Percentiles rank a stretch among this genome's conserved stretches.
These are phyloP conservation scores for Agastache rugosa DNA, from an alignment of 257 asterid species.

Conservation along the genomic window DNA sequence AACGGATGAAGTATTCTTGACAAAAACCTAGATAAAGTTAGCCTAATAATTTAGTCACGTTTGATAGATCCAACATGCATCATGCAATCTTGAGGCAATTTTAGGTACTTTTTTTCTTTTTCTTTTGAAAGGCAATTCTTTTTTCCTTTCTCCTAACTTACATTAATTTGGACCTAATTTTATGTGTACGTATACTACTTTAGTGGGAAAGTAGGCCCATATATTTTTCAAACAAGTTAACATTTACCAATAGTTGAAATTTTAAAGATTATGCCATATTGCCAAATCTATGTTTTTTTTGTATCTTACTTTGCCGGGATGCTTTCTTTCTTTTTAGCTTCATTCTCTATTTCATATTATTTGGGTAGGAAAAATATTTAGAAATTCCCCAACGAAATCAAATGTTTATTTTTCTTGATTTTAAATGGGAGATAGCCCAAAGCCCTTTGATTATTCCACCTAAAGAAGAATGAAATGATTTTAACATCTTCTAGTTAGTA, in stretches of 20 bases:
- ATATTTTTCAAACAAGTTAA: constrained; percentile 34
- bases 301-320: neutral
- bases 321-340: neutral
- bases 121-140: constrained; percentile 16
- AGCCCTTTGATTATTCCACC: neutral
- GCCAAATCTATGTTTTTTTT: neutral
- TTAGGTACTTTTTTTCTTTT: constrained; percentile 38
- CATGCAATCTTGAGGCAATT: constrained; percentile 35
- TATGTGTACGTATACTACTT: constrained; percentile 18
- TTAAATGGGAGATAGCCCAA: no score
- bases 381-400: no score
- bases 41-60: constrained; percentile 17
- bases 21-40: neutral
- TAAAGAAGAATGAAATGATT: no score
- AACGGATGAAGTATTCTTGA: neutral
- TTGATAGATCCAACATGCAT: constrained; percentile 43
- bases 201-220: constrained; percentile 34
- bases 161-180: constrained; percentile 40
- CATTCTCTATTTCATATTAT: neutral
- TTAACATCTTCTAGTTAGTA: no score
- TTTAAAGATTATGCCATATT: constrained; percentile 13
- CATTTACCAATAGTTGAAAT: neutral
- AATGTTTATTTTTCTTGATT: no score
- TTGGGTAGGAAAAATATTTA: no score
- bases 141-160: constrained; percentile 35